Evolutionary conservation across 306 rosid genomes (phyloP).

Genomic region (Cicer arietinum): DNA sequence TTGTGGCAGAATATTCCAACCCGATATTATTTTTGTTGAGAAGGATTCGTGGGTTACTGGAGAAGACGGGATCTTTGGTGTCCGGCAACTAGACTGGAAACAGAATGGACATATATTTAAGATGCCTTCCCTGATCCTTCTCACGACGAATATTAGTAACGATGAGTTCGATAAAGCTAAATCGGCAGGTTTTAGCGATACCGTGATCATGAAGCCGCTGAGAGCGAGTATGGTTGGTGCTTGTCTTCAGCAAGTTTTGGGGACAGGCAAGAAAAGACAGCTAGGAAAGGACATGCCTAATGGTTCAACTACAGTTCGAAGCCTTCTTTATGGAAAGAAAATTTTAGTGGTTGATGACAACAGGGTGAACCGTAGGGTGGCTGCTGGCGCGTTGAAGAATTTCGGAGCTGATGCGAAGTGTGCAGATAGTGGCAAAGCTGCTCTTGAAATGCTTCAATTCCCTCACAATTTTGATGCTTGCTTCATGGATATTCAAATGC

Average conservation of each 20-base stretch:
- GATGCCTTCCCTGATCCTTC: conserved; percentile 81
- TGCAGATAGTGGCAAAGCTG: conserved; percentile 86
- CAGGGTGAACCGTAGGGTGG: conserved; percentile 87
- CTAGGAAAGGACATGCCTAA: conserved; percentile 62
- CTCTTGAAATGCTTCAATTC: conserved; percentile 79
- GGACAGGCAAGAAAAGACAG: conserved; percentile 76
- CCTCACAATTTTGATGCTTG: conserved; percentile 95
- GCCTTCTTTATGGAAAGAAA: conserved; percentile 78
- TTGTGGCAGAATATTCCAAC: conserved; percentile 69
- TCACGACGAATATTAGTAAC: conserved; percentile 77
- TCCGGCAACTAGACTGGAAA: conserved; percentile 67
- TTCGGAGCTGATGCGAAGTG: conserved; percentile 89
- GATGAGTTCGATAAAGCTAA: conserved; percentile 73
- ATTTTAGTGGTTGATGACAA: conserved; percentile 97
- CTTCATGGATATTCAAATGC: conserved; percentile 99
- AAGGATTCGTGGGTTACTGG: conserved; percentile 78
- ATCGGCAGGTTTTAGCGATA: conserved; percentile 83
- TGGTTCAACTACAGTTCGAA: conserved; percentile 67
- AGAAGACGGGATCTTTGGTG: conserved; percentile 67
- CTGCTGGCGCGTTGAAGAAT: conserved; percentile 90
- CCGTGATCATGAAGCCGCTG: conserved; percentile 92
- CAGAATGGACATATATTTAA: conserved; percentile 64
- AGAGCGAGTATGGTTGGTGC: conserved; percentile 99
- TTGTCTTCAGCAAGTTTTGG: conserved; percentile 95
- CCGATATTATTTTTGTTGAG: conserved; percentile 86